Base-by-base conservation (phyloP, 2,329 filamentous ascomycete genomes). In the Curvularia spicifera region DNA sequence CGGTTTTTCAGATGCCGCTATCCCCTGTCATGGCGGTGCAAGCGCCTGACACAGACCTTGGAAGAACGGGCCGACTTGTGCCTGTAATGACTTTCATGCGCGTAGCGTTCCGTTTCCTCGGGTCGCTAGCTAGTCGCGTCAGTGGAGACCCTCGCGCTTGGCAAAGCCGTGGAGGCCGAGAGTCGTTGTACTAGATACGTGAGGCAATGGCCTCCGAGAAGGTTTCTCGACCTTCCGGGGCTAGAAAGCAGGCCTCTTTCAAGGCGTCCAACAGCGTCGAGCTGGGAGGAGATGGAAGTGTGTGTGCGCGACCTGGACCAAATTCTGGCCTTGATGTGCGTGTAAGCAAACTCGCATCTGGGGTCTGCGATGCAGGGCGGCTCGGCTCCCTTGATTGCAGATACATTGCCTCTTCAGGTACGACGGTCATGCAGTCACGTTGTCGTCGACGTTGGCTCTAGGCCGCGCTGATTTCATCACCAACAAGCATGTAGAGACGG, bases 61-160 rank as follows among this genome's bases (percentile, higher is more conserved):
- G 50, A 51, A 56, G 33, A 18, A 59, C 64, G 63, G 64, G 63
- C 64, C 64, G 60, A 59, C 52, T 57, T 44, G 28, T 48, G 35
- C 52, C 43, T 61, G 56, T 53, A 53, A 53, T 53, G 59, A 47
- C 48, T 45, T 52, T 56, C 33, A 47, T 50, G 46, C 44, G 49
- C 35, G 50, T 57, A 56, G 63, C 55, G 61, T 49, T 31, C 60
- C 56, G 53, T 35, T 35, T 43, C 44, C 29, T 53, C 56, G 46
- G 49, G 47, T 57, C 44, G 46, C 47, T 45, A 55, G 26, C 15
- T 29, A 50, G 39, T 54, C 33, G 45, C 43, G 48, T 44, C 44
- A 50, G 45, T 45, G 42, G 28, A 42, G 48, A 45, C 53, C 33
- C 56, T 46, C 57, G 55, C 51, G 12, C 46, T 53, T 20, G 42